Percentiles rank a stretch among this genome's conserved stretches.
Conservation (phyloP, 345 rosid species). For the Psidium friedrichsthalianum region DNA sequence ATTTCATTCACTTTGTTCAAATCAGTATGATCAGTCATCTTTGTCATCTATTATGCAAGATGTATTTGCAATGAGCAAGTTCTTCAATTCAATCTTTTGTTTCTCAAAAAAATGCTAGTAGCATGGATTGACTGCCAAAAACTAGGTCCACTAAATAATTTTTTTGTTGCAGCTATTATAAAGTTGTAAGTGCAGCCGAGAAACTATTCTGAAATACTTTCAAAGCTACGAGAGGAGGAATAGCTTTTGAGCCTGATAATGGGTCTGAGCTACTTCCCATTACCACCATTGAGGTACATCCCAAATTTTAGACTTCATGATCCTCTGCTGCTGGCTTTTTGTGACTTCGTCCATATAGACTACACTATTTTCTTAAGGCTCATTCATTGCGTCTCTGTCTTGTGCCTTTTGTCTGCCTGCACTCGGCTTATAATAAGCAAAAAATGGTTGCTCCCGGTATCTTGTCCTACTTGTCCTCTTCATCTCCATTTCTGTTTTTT, state of each 20-base stretch:
- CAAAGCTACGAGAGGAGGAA: constrained; percentile 71
- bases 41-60: background rate
- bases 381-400: background rate
- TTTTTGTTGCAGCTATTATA: constrained; percentile 43
- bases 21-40: background rate
- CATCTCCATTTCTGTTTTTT: background rate
- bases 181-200: constrained; percentile 66
- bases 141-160: background rate
- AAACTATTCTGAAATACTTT: constrained; percentile 47
- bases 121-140: background rate
- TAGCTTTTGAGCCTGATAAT: constrained; percentile 72
- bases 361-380: background rate
- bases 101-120: background rate
- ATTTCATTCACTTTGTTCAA: background rate
- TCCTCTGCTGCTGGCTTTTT: background rate
- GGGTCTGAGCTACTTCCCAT: constrained; percentile 88
- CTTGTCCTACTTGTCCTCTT: background rate
- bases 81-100: background rate
- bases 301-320: background rate
- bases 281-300: constrained; percentile 55
- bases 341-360: background rate
- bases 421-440: background rate
- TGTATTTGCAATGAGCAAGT: background rate
- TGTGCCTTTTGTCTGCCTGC: background rate
- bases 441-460: background rate